Base-by-base conservation (phyloP, 768 basidiomycete genomes). In the Hortiboletus campestris region DNA sequence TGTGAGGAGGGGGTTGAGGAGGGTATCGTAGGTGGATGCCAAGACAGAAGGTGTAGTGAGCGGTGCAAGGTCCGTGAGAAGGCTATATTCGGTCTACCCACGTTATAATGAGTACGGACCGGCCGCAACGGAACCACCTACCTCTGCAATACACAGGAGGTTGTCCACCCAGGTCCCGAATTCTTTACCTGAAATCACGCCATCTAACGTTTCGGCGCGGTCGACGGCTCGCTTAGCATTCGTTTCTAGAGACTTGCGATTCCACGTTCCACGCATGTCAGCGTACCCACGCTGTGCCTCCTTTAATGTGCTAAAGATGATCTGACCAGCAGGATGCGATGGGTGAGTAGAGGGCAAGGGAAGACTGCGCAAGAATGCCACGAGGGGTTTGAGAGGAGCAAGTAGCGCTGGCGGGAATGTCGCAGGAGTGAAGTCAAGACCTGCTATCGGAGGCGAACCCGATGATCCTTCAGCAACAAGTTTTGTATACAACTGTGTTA, bases 381-480 rank as follows among this genome's bases (percentile, higher is more conserved):
- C 84, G 41, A 94, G 76, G 3, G 88, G 87, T 12, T 74, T 72
- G 32, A 93, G 76, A 2, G 78, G 78, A 10, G 73, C 68, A 16
- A 84, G 75, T 10, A 87, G 68, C 6, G 76, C 73, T 0, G 80
- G 72, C 0, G 85, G 81, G 66, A 88, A 86, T 0, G 81, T 79
- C 7, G 76, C 71, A 40, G 78, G 76, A 25, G 77, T 72, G 46
- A 83, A 81, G 29, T 85, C 81, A 0, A 83, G 68, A 16, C 83
- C 84, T 14, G 85, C 80, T 38, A 78, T 76, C 0, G 83, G 84
- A 6, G 86, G 84, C n/a, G 80, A 76, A 29, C 89, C 89, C 4
- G 89, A 87, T 1, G 89, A 92, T 25, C 84, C 88, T 72, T 91
- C 90, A 3, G 91, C 91, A n/a, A 91, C 88, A 32, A 89, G 78